Evolutionary conservation across 352 stramenopile genomes (phyloP).

Genomic region (Pythium volutum): DNA sequence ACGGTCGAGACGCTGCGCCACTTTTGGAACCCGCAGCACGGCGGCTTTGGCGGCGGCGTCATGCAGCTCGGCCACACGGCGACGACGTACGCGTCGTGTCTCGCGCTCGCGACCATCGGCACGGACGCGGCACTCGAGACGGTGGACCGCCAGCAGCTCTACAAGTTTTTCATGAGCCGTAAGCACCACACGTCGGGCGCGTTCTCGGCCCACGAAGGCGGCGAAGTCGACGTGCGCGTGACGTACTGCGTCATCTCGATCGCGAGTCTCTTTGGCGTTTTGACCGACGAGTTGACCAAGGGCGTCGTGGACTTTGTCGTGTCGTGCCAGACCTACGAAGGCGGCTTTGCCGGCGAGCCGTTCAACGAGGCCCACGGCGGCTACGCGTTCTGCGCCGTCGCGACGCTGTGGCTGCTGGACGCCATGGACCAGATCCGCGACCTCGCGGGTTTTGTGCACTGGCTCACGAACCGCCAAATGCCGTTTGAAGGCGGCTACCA

Average conservation of each 20-base stretch:
- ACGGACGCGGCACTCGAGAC: conserved; percentile 70
- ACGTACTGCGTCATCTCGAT: conserved; percentile 98
- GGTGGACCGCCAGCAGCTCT: conserved; percentile 80
- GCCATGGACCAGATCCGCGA: conserved; percentile 50
- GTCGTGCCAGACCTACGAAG: conserved; percentile 97
- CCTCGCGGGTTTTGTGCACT: conserved; percentile 67
- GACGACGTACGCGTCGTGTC: conserved; percentile 94
- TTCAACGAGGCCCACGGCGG: conserved; percentile 97
- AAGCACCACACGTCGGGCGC: conserved; percentile 83
- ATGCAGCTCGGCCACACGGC: conserved; percentile 83
- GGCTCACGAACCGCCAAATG: conserved; percentile 95
- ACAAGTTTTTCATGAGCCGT: conserved; percentile 88
- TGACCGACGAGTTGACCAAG: conserved; percentile 83
- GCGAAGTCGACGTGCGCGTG: conserved; percentile 94
- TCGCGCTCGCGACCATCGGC: conserved; percentile 92
- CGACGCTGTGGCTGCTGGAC: conserved; percentile 91
- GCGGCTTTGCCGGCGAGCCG: conserved; percentile 92
- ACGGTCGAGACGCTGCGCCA: conserved; percentile 60
- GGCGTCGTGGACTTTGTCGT: conserved; percentile 81
- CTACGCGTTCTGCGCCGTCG: conserved; percentile 97
- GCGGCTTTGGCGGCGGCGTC: conserved; percentile 95
- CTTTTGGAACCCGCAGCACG: conserved; percentile 59
- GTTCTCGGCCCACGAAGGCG: conserved; percentile 97
- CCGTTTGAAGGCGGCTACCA: conserved; percentile 89
- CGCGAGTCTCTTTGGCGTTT: conserved; percentile 89